A percentile compares a stretch with the other conserved stretches of the same genome.
phyloP scores from a whole-genome alignment of 2,329 filamentous ascomycete species.

The Alternaria gansuensis region DNA sequence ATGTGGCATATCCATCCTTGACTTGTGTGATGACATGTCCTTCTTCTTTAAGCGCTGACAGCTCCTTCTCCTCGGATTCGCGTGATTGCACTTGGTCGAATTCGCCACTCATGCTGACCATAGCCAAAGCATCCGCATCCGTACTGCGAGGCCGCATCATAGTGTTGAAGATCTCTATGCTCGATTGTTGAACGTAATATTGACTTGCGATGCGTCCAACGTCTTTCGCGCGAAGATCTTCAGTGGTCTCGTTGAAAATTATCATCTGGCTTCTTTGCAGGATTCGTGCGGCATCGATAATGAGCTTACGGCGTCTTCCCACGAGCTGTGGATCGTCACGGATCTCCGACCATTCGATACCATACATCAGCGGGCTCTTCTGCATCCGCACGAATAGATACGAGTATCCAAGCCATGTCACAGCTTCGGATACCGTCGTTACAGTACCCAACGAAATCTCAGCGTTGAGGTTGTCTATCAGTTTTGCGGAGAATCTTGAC shows the following conservation, averaged over 20 bases:
- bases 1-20: constrained; percentile 69
- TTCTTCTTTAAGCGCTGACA: constrained; percentile 76
- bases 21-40: constrained; percentile 76
- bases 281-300: constrained; percentile 86
- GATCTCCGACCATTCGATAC: constrained; percentile 93
- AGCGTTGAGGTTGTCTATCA: constrained; percentile 96
- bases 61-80: constrained; percentile 87
- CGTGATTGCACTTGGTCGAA: constrained; percentile 96
- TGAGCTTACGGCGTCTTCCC: constrained; percentile 81
- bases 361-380: constrained; percentile 88
- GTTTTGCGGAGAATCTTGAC: constrained; percentile 90
- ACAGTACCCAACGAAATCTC: constrained; percentile 95
- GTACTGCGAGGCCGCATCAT: constrained; percentile 88
- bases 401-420: constrained; percentile 97
- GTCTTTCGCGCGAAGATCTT: constrained; percentile 92
- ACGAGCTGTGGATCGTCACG: constrained; percentile 88
- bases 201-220: constrained; percentile 96
- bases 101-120: constrained; percentile 97
- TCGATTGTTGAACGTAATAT: constrained; percentile 93
- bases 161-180: constrained; percentile 93
- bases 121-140: constrained; percentile 91
- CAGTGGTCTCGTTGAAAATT: constrained; percentile 94
- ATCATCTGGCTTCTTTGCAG: constrained; percentile 98
- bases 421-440: constrained; percentile 90
- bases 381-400: constrained; percentile 98